Evolutionary conservation across 2,329 filamentous ascomycete genomes (phyloP).

Genomic region (Simplicillium aogashimaense): DNA sequence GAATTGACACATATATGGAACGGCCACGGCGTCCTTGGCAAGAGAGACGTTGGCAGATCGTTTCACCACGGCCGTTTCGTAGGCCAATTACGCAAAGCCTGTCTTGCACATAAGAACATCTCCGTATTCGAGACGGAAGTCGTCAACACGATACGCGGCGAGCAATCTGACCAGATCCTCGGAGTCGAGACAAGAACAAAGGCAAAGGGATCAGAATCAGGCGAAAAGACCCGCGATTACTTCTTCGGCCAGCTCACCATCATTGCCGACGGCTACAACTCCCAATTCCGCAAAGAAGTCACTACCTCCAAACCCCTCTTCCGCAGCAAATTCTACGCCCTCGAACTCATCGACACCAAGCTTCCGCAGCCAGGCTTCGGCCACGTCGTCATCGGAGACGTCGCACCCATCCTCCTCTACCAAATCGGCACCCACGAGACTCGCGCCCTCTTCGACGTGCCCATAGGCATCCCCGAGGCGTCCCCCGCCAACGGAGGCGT

Average conservation of each 20-base stretch:
- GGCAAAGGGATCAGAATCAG: constrained; percentile 35
- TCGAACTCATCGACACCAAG: constrained; percentile 82
- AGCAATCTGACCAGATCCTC: constrained; percentile 60
- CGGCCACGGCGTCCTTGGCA: constrained; percentile 22
- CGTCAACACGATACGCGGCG: constrained; percentile 61
- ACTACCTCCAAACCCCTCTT: constrained; percentile 57
- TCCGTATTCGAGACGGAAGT: constrained; percentile 87
- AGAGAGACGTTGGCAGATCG: constrained; percentile 55
- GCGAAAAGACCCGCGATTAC: constrained; percentile 52
- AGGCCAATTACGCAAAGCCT: constrained; percentile 66
- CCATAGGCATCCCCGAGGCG: constrained; percentile 65
- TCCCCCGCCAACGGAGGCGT: constrained; percentile 69
- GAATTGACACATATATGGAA: constrained; percentile 25
- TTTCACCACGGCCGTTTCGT: constrained; percentile 98
- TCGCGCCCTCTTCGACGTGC: constrained; percentile 79
- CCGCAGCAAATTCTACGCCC: constrained; percentile 82
- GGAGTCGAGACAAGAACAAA: constrained; percentile 69
- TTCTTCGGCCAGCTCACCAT: constrained; percentile 88
- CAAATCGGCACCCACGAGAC: constrained; percentile 96
- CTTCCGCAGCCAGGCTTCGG: constrained; percentile 69
- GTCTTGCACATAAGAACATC: constrained; percentile 68
- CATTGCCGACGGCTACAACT: constrained; percentile 84
- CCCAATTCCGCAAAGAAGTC: constrained; percentile 79
- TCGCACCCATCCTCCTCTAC: constrained; percentile 76
- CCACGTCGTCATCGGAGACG: constrained; percentile 76